Evolutionary conservation across 2,329 filamentous ascomycete species (phyloP), one percentile per base, ranked within the genome.

Genomic region (Stagonosporopsis tanaceti): DNA sequence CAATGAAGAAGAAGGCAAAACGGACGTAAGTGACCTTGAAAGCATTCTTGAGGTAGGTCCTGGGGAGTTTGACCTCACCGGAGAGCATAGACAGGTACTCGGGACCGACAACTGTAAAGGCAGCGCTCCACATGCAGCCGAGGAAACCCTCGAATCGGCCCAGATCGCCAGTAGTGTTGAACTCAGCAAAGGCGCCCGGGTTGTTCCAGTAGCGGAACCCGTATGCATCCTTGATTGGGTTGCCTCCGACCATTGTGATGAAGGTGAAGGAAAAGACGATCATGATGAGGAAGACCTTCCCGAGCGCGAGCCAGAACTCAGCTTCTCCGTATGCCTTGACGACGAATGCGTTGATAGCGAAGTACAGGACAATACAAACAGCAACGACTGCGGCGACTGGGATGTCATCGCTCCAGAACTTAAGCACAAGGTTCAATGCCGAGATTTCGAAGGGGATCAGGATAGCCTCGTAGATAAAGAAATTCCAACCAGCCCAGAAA

Each of bases 401-500:
- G 17, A 78, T 79, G 37, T 79, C 69, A 53, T 80, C 72, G 53
- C 72, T 86, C 73, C 73, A 76, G 57, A 58, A 76, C 4, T 62
- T 62, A 15, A 76, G 56, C 22, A 76, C 64, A 12, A 74, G 52
- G 46, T 72, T 75, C 39, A 73, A 53, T 1, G 73, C 73, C 0
- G 78, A 76, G 50, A 83, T 82, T 54, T 83, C 81, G 57, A 80
- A 81, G 0, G 80, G 80, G 1, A 83, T 79, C 0, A 82, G 69
- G 2, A 83, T 53, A 0, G 79, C 75, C 57, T 82, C 79, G 60
- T 80, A 81, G 40, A 82, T 38, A 52, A 81, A 81, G 61, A 82
- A 77, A 50, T 80, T 82, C 66, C 66, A 78, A 69, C 79, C 78
- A 55, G 78, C 77, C 70, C 79, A 81, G 65, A 88, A 88, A 15